Evolutionary conservation across 73 alveolate genomes (phyloP).

Genomic region (Paramecium sonneborni): DNA sequence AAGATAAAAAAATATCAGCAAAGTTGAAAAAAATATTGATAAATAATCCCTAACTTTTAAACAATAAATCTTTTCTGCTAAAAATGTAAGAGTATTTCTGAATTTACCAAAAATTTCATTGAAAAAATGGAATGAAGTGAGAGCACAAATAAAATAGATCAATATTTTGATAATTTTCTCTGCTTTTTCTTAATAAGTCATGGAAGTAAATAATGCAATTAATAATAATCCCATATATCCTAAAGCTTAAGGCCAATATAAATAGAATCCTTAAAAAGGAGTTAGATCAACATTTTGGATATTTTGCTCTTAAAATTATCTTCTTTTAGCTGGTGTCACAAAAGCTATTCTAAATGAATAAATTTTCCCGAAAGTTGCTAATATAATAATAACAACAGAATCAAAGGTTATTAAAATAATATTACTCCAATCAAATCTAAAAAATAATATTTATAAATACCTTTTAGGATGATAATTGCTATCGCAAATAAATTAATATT

Average conservation of each 20-base stretch:
- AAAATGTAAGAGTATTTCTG: background rate
- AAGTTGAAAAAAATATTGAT: background rate
- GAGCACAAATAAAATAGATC: background rate
- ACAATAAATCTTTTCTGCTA: slow-evolving; percentile 1
- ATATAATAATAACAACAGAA: background rate
- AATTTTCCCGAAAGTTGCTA: slow-evolving; percentile 35
- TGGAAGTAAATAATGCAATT: background rate
- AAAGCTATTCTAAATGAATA: background rate
- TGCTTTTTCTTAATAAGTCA: background rate
- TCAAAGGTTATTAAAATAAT: background rate
- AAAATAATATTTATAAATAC: background rate
- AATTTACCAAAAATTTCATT: slow-evolving; percentile 4
- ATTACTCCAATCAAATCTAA: slow-evolving; percentile 51
- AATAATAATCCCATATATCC: background rate
- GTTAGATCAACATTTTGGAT: background rate
- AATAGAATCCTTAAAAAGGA: slow-evolving; percentile 50
- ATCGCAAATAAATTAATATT: slow-evolving; percentile 45
- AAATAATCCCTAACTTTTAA: background rate
- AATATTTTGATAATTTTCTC: background rate
- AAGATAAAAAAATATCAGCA: background rate
- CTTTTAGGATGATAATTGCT: slow-evolving; percentile 34
- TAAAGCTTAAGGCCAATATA: slow-evolving; percentile 16
- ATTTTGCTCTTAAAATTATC: background rate
- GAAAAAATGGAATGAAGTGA: background rate
- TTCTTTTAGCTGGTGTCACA: background rate